Conservation (phyloP, 1,139 yeast species). For the Debaryomyces singareniensis region DNA sequence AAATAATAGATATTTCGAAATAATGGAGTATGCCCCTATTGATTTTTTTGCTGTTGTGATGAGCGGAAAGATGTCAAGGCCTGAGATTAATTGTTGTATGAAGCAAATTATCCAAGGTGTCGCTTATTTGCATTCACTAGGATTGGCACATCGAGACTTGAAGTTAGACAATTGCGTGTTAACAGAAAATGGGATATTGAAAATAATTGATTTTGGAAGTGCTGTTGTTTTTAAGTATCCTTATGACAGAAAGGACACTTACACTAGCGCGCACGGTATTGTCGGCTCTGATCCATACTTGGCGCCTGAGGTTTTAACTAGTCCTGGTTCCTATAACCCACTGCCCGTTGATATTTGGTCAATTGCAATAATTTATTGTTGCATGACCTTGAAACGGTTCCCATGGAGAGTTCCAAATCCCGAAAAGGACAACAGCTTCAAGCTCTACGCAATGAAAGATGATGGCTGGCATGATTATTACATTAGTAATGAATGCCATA, state of each 20-base stretch:
- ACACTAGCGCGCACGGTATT: conserved; percentile 69
- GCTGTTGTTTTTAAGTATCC: conserved; percentile 94
- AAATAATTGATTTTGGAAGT: conserved; percentile 92
- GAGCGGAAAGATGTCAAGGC: conserved; percentile 87
- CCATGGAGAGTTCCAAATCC: conserved; percentile 95
- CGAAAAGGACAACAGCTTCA: conserved; percentile 78
- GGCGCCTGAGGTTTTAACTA: conserved; percentile 89
- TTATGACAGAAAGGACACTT: conserved; percentile 51
- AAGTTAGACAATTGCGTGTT: conserved; percentile 94
- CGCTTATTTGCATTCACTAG: conserved; percentile 75
- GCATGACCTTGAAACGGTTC: conserved; percentile 89
- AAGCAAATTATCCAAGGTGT: conserved; percentile 85
- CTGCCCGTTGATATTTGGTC: conserved; percentile 96
- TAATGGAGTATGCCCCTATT: conserved; percentile 96
- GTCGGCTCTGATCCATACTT: conserved; percentile 98
- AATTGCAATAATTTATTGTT: conserved; percentile 84
- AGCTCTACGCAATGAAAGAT: conserved; percentile 50
- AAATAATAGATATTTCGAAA: conserved; percentile 80
- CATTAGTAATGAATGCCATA: conserved; percentile 46
- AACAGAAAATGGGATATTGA: conserved; percentile 77
- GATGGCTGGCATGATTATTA: conserved; percentile 48
- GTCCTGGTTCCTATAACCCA: conserved; percentile 72
- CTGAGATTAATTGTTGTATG: conserved; percentile 84
- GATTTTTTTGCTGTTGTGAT: conserved; percentile 96
- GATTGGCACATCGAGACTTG: conserved; percentile 92